Base-by-base conservation (phyloP, 257 asterid genomes). In the Solanum arcanum region DNA sequence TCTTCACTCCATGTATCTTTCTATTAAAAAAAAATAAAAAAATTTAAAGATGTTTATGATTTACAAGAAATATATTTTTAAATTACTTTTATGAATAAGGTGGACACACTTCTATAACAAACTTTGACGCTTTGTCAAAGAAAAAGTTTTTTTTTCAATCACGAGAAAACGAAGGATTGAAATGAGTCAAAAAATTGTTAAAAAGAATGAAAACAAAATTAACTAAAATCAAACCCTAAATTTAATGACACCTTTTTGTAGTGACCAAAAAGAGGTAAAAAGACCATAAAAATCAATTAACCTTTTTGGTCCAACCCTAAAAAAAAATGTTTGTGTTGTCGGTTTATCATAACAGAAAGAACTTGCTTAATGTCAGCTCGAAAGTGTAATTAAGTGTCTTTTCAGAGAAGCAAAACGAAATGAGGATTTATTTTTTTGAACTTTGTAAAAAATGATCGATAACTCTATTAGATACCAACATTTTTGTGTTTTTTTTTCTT, bases 1-100 rank as follows among this genome's bases (percentile, higher is more conserved):
- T 89, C 97, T 78, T 94, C 98, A 60, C 91, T 93, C 98, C 98
- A 95, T 3, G 31, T 62, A 21, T 90, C 94, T 49, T 94, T 95
- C 98, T 95, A 92, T 14, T 12, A 3, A 70, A 82, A 3, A 1
- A 37, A 42, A 23, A 14, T 11, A 16, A 21, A 33, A 3, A 27
- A 11, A 7, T n/a, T 14, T 12, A 46, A 56, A 9, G 62, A 42
- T 69, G 86, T 49, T 16, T 3, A 56, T 16, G 23, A 39, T 83
- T 56, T 49, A 44, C 84, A 73, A 41, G 74, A 62, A 77, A 49
- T 33, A 29, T 41, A 84, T 20, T 64, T 15, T 15, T 21, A 39
- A 64, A n/a, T 25, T 64, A 6, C 60, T 56, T 29, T 20, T 15
- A 29, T 41, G 11, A 16, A 18, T 23, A 44, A 60, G 49, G 23